These are phyloP conservation scores for Diaporthe humulicola DNA, from an alignment of 2,329 filamentous ascomycete species.

Conservation along the genomic window DNA sequence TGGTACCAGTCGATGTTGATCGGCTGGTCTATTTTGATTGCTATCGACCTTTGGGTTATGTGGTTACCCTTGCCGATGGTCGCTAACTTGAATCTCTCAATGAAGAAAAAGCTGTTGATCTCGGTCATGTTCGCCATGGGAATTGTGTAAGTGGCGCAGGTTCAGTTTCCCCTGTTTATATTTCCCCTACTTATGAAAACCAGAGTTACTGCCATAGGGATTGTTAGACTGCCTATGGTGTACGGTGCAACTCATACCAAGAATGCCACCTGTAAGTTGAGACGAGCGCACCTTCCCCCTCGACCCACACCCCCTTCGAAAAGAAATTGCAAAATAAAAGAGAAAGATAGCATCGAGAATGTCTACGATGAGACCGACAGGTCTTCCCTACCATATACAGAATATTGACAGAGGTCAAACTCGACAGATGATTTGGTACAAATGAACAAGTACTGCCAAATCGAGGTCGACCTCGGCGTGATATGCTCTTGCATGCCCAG, in stretches of 20 bases:
- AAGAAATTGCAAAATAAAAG: too few species aligned
- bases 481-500: conserved; percentile 33
- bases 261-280: conserved; percentile 18
- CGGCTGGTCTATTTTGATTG: conserved; percentile 8
- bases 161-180: too few species aligned
- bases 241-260: neutral
- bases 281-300: neutral
- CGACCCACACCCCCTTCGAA: neutral
- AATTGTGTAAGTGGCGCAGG: neutral
- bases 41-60: conserved; percentile 15
- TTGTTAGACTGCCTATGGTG: neutral
- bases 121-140: conserved; percentile 28
- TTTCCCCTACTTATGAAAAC: neutral
- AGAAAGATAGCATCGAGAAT: too few species aligned
- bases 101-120: conserved; percentile 10
- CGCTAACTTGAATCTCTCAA: neutral
- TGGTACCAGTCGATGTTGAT: neutral
- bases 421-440: conserved; percentile 3
- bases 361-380: too few species aligned
- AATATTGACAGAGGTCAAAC: neutral
- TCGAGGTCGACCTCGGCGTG: conserved; percentile 26
- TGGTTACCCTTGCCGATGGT: neutral
- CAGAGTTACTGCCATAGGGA: neutral
- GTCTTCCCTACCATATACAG: too few species aligned
- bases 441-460: conserved; percentile 11